Base-by-base conservation (phyloP, 2,329 filamentous ascomycete genomes). In the Aspergillus pseudoviridinutans region DNA sequence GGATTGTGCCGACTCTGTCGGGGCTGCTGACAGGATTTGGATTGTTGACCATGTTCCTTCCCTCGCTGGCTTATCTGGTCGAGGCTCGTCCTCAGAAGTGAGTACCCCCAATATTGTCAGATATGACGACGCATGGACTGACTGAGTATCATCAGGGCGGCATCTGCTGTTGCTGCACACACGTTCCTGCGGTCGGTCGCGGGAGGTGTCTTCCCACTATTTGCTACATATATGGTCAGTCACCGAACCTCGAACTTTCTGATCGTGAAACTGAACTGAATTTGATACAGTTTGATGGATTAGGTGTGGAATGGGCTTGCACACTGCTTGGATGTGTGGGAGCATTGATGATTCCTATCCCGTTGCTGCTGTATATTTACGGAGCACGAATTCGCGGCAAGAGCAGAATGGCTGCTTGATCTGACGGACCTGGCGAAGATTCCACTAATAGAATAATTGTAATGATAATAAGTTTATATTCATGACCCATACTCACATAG, bases 91-190 rank as follows among this genome's bases (percentile, higher is more conserved):
- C 64, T 50, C 10, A 46, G 20, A 7, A 28, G 17, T 12, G 4
- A 12, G 42, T 50, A 27, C 29, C 27, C 32, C 35, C 2, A 42
- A 52, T 24, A 17, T 53, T 47, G 28, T n/a, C 17, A 9, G 29
- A 20, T 35, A 44, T 53, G 35, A 49, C 17, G 2, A 47, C 2
- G 14, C 12, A 50, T n/a, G 41, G 38, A 53, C 29, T 50, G 28
- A 54, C 50, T 58, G 20, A 25, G 24, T 20, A 42, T 28, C 14
- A 20, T 27, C 58, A 76, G 79, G 60, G 79, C 79, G n/a, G 79
- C 79, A 3, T 79, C 76, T 12, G 79, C 79, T 8, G 76, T 80
- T 28, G 76, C 78, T 9, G 79, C 78, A 28, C 81, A 82, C 58
- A 80, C 79, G 1, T 77, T 82, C 61, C 68, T 81, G 41, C 75